Percentiles rank a stretch among this genome's conserved stretches.
These are phyloP conservation scores for Penicillium sp. DNA, from an alignment of 2,329 filamentous ascomycete species.

Conservation along the genomic window DNA sequence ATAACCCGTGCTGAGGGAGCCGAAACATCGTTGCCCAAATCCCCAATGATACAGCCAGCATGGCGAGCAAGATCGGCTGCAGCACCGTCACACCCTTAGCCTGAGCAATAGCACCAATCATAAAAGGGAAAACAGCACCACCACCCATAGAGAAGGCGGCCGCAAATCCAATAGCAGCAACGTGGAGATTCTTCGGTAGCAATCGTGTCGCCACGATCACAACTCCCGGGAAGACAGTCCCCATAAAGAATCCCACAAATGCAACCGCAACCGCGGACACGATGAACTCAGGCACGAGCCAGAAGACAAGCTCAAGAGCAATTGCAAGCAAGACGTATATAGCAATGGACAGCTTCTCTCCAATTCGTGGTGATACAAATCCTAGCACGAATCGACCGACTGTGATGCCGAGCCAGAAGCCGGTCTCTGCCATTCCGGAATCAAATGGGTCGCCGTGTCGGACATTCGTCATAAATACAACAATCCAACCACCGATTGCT, in stretches of 20 bases:
- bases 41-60: slow-evolving; percentile 34
- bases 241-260: slow-evolving; percentile 72
- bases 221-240: slow-evolving; percentile 70
- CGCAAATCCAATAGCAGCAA: slow-evolving; percentile 71
- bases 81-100: slow-evolving; percentile 54
- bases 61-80: slow-evolving; percentile 55
- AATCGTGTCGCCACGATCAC: slow-evolving; percentile 69
- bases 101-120: slow-evolving; percentile 44
- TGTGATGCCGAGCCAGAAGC: slow-evolving; percentile 78
- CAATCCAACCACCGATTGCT: slow-evolving; percentile 60
- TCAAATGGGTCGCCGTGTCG: slow-evolving; percentile 62
- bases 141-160: slow-evolving; percentile 71
- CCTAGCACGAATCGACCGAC: slow-evolving; percentile 64
- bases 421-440: slow-evolving; percentile 67
- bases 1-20: slow-evolving; percentile 4
- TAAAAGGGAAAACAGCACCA: slow-evolving; percentile 45
- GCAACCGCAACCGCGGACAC: slow-evolving; percentile 68
- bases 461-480: slow-evolving; percentile 72
- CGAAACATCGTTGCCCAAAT: slow-evolving; percentile 13
- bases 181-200: slow-evolving; percentile 67
- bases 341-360: slow-evolving; percentile 58
- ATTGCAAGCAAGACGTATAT: slow-evolving; percentile 62
- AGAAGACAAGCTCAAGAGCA: slow-evolving; percentile 68
- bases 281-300: slow-evolving; percentile 71
- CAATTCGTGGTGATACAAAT: slow-evolving; percentile 16